Evolutionary conservation across 768 basidiomycete species (phyloP), one percentile per base, ranked within the genome.

Genomic region (Arthromyces matolae): DNA sequence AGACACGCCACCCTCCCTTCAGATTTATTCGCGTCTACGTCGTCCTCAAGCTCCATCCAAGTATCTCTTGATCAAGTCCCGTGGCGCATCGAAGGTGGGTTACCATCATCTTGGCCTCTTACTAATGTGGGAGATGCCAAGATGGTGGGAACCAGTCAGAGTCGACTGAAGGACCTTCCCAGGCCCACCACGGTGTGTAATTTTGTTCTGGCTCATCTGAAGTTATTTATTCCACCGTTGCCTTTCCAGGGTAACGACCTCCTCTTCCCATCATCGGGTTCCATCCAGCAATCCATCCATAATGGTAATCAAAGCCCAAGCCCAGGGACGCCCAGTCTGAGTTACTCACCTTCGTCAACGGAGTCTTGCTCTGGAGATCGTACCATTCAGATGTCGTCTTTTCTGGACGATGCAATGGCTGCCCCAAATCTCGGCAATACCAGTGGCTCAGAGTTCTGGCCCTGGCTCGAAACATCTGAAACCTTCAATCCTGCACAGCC

Each of bases 341-440:
- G 71, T 9, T 78, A 78, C 41, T 83, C 83, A 0, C 83, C 83
- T 0, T 75, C 79, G 1, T 76, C 81, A 3, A 81, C 80, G 1
- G 80, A 79, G 47, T 82, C 77, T 0, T 72, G 71, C 10, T 77
- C 77, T 5, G 65, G 72, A 38, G 80, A 81, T 53, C 73, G 73
- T 19, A 82, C 79, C 0, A 67, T 81, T 19, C 81, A 82, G 54
- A 77, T 81, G 75, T 63, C 72, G 13, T 70, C 64, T 0, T 80
- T 80, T 48, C 63, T 72, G 56, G 80, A 83, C 50, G 72, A 73
- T 31, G 57, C 59, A 29, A 63, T 65, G 58, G 56, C 54, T 12
- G 36, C 56, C 27, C 42, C 51, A 22, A 39, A 44, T 34, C 7
- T 54, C 39, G 31, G 44, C 46, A 41, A 47, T 35, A 37, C 39